Evolutionary conservation across 306 rosid genomes (phyloP).

Genomic region (Vicia sativa): DNA sequence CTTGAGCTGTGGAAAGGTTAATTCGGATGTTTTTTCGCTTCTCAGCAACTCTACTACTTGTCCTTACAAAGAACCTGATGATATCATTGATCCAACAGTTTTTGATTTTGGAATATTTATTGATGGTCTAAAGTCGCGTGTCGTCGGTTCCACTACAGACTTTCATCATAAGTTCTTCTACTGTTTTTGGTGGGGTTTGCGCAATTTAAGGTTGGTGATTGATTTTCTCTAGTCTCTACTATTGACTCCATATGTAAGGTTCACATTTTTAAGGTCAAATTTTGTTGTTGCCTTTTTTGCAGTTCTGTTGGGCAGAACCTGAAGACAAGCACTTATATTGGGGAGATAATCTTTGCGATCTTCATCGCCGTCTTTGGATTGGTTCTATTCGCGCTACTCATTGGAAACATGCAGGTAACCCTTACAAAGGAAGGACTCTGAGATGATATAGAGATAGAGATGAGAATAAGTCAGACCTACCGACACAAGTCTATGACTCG

Average conservation of each 20-base stretch:
- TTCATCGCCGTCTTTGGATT: conserved; percentile 70
- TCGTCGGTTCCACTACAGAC: conserved; percentile 39
- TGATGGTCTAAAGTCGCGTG: conserved; percentile 54
- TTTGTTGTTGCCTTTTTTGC: conserved; percentile 23
- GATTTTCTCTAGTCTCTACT: conserved; percentile 21
- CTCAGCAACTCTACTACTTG: conserved; percentile 44
- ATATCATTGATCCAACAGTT: conserved; percentile 7
- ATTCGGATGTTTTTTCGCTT: fast-evolving
- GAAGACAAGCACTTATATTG: conserved; percentile 55
- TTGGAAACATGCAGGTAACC: conserved; percentile 92
- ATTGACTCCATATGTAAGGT: neutral
- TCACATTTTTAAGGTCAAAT: neutral
- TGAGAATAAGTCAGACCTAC: neutral
- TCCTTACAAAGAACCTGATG: conserved; percentile 39
- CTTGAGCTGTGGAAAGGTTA: conserved; percentile 38
- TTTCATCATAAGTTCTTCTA: conserved; percentile 63
- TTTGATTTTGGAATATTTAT: conserved; percentile 74
- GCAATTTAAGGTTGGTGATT: conserved; percentile 64
- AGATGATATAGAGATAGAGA: conserved; percentile 25
- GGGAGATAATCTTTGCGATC: conserved; percentile 74
- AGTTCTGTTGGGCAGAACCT: conserved; percentile 88
- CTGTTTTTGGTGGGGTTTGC: conserved; percentile 98
- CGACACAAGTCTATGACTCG: neutral
- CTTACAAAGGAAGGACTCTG: conserved; percentile 8
- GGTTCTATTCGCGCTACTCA: conserved; percentile 74